These are phyloP conservation scores for Solanum hybrid DNA, from an alignment of 305 asterid genomes.

Conservation along the genomic window DNA sequence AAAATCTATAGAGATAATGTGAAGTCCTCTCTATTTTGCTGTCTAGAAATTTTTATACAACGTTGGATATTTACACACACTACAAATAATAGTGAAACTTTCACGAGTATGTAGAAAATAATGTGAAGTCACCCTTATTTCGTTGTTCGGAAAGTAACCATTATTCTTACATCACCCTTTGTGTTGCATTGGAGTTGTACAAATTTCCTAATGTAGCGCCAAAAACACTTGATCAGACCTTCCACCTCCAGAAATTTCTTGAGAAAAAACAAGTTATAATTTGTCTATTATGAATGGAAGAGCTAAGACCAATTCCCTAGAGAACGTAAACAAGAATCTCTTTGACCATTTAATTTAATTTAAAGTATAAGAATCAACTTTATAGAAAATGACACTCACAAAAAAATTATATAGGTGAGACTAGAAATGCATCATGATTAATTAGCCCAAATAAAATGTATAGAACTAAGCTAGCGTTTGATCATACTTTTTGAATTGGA, in stretches of 20 bases:
- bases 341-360: background rate
- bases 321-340: background rate
- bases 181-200: background rate
- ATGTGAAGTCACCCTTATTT: background rate
- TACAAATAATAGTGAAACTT: no score
- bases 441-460: background rate
- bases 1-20: background rate
- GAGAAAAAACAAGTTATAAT: background rate
- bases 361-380: background rate
- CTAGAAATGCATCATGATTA: background rate
- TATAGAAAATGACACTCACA: background rate
- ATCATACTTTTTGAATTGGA: background rate
- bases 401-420: background rate
- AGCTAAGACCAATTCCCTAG: background rate
- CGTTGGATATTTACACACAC: background rate
- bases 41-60: rapidly evolving
- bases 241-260: background rate
- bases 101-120: background rate
- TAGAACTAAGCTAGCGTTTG: rapidly evolving
- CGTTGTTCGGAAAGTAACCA: background rate
- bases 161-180: background rate
- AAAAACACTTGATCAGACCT: background rate
- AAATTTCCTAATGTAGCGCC: background rate
- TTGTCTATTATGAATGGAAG: background rate
- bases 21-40: rapidly evolving